phyloP scores from a whole-genome alignment of 805 yeast genomes.

The Barnettozyma pratensis region DNA sequence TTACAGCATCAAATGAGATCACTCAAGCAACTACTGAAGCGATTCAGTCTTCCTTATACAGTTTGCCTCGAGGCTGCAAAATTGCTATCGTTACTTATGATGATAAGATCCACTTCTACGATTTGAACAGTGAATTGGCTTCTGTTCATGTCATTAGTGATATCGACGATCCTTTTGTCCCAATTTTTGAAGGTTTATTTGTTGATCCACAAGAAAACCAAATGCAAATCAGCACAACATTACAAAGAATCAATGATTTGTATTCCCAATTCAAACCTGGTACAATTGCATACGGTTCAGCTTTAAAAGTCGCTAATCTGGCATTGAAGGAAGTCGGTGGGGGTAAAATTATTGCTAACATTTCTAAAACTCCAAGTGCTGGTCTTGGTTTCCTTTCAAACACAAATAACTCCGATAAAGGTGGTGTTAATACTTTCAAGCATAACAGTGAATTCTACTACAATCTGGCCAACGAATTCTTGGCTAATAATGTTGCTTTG shows the following conservation, averaged over 20 bases:
- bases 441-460: constrained; percentile 60
- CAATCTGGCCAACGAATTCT: constrained; percentile 51
- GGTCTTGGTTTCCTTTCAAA: constrained; percentile 68
- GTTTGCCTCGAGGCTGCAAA: constrained; percentile 25
- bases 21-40: constrained; percentile 66
- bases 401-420: constrained; percentile 30
- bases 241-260: constrained; percentile 52
- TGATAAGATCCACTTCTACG: constrained; percentile 64
- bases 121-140: constrained; percentile 53
- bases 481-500: constrained; percentile 59
- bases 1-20: constrained; percentile 54
- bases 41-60: constrained; percentile 47
- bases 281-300: constrained; percentile 78
- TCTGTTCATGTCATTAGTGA: constrained; percentile 62
- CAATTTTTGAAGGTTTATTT: constrained; percentile 70
- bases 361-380: constrained; percentile 69
- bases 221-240: constrained; percentile 58
- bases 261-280: constrained; percentile 33
- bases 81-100: constrained; percentile 77
- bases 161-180: constrained; percentile 75
- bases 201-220: constrained; percentile 71
- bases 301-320: constrained; percentile 59
- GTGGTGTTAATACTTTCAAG: constrained; percentile 39
- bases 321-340: constrained; percentile 66
- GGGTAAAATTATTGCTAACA: constrained; percentile 71